Evolutionary conservation across 345 rosid genomes (phyloP).

Genomic region (Gossypium australe): DNA sequence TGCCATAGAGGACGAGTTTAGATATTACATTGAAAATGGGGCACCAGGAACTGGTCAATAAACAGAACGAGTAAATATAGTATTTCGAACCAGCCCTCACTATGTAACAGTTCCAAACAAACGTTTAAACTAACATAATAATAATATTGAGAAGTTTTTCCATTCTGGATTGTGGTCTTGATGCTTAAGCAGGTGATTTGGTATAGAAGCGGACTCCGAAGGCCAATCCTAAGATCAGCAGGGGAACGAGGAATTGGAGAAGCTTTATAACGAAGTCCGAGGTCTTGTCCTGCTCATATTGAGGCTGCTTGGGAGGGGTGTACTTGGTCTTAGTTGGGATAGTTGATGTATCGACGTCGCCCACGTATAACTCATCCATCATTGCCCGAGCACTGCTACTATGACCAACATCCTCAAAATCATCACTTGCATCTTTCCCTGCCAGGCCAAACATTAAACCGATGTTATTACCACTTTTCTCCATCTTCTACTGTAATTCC

Average conservation of each 20-base stretch:
- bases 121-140: conserved; percentile 1
- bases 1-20: not conserved
- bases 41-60: not conserved
- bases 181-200: conserved; percentile 40
- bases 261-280: conserved; percentile 61
- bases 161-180: not conserved
- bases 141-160: conserved; percentile 1
- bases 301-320: conserved; percentile 64
- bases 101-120: not conserved
- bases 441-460: not conserved
- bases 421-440: conserved; percentile 95
- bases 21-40: not conserved
- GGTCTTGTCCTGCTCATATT: conserved; percentile 73
- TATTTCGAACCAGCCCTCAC: not conserved
- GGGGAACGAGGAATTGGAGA: conserved; percentile 87
- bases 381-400: conserved; percentile 73
- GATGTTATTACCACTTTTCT: not conserved
- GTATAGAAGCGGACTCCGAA: conserved; percentile 71
- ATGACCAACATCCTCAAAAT: conserved; percentile 94
- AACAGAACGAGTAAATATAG: not conserved
- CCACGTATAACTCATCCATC: conserved; percentile 78
- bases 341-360: conserved; percentile 62
- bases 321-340: conserved; percentile 50
- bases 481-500: not conserved
- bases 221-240: conserved; percentile 89